These are phyloP conservation scores for Xerocomellus intermedius DNA, from an alignment of 768 basidiomycete genomes.

Conservation along the genomic window DNA sequence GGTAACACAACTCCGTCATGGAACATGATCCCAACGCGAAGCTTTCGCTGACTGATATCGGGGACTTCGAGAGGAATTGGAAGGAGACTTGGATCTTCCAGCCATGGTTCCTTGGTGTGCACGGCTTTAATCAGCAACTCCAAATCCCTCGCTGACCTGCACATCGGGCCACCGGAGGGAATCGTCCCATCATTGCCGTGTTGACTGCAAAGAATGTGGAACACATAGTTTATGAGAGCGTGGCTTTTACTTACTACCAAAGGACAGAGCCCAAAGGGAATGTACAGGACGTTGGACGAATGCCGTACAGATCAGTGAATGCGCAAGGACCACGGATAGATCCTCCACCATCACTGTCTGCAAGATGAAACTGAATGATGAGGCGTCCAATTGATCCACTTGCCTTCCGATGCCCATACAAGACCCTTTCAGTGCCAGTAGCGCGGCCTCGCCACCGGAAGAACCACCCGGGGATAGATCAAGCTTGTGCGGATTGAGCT, in stretches of 20 bases:
- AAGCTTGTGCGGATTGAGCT: constrained; percentile 30
- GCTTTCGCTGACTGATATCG: constrained; percentile 27
- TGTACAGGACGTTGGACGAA: constrained; percentile 29
- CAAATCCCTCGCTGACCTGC: constrained; percentile 27
- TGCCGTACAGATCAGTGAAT: constrained; percentile 37
- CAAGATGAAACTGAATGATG: not conserved
- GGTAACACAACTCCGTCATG: constrained; percentile 39
- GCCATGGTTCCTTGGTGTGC: constrained; percentile 40
- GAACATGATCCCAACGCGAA: constrained; percentile 31
- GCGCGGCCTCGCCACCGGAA: too few relatives aligned
- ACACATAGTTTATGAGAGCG: not conserved
- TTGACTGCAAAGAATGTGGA: constrained; percentile 17
- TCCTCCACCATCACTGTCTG: constrained; percentile 32
- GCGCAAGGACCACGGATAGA: constrained; percentile 32
- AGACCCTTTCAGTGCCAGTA: constrained; percentile 20
- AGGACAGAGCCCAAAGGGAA: constrained; percentile 19
- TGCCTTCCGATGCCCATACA: constrained; percentile 44
- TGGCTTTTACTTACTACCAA: constrained; percentile 19
- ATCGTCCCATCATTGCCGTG: constrained; percentile 24
- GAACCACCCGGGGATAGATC: constrained; percentile 41
- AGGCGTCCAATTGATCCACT: constrained; percentile 12
- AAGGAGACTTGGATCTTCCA: constrained; percentile 35
- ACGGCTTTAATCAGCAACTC: constrained; percentile 18
- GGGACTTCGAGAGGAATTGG: constrained; percentile 29
- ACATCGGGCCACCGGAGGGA: constrained; percentile 25